These are phyloP conservation scores for Chlorella sp. DNA, from an alignment of 139 green algal species.

Conservation along the genomic window DNA sequence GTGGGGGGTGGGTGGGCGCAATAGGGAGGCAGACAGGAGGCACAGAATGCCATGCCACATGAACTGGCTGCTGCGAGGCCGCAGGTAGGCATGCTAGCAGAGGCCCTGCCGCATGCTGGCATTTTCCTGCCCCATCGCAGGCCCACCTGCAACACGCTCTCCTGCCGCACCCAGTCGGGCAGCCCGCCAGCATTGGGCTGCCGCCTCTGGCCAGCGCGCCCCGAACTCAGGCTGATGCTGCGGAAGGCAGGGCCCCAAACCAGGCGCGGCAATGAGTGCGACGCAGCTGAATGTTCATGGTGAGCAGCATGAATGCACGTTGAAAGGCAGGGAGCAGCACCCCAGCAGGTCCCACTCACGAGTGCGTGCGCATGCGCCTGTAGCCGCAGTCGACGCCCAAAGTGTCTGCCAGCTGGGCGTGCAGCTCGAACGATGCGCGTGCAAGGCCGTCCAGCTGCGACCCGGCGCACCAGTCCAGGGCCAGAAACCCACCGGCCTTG, in stretches of 20 bases:
- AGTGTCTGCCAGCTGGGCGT: constrained; percentile 60
- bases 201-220: neutral
- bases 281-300: too few relatives aligned
- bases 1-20: too few relatives aligned
- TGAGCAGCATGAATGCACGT: neutral
- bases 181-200: neutral
- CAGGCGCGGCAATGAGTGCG: neutral
- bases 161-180: constrained; percentile 46
- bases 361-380: constrained; percentile 46
- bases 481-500: constrained; percentile 67
- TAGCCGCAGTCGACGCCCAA: constrained; percentile 60
- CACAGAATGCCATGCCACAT: too few relatives aligned
- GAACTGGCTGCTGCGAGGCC: too few relatives aligned
- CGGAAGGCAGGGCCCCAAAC: neutral
- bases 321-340: neutral
- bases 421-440: constrained; percentile 63
- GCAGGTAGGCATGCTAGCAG: too few relatives aligned
- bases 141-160: too few relatives aligned
- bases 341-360: neutral
- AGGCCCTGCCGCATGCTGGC: too few relatives aligned
- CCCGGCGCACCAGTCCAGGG: constrained; percentile 74
- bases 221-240: neutral
- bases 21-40: too few relatives aligned
- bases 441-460: constrained; percentile 47
- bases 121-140: too few relatives aligned